Conservation (phyloP, 805 yeast genomes). For the Candida nemodendra region DNA sequence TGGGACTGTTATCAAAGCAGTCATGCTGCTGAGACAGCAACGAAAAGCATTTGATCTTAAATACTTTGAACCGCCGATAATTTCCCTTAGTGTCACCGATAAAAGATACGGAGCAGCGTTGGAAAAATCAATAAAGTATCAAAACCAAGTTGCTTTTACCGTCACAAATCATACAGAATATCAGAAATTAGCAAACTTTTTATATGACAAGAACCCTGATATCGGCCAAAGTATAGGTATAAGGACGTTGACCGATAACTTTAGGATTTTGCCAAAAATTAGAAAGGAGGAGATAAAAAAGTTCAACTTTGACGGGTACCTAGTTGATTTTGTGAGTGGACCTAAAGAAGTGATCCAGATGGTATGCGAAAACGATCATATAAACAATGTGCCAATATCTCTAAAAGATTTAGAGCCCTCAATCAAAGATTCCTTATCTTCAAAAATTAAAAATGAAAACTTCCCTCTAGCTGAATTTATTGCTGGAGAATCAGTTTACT, state of each 20-base stretch:
- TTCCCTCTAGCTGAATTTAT: slow-evolving; percentile 55
- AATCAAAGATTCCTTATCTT: slow-evolving; percentile 36
- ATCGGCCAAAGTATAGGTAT: slow-evolving; percentile 48
- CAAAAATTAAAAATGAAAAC: slow-evolving; percentile 38
- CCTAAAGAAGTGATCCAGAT: slow-evolving; percentile 69
- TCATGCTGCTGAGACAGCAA: slow-evolving; percentile 41
- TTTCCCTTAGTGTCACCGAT: slow-evolving; percentile 57
- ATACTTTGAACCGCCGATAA: slow-evolving; percentile 73
- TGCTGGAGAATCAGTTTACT: slow-evolving; percentile 54
- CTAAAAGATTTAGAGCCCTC: slow-evolving; percentile 40
- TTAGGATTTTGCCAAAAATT: slow-evolving; percentile 11
- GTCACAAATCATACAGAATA: slow-evolving; percentile 54
- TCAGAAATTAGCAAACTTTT: slow-evolving; percentile 38
- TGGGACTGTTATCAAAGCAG: slow-evolving; percentile 34
- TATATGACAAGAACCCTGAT: slow-evolving; percentile 37
- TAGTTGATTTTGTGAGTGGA: slow-evolving; percentile 70
- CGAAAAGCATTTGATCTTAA: slow-evolving; percentile 32
- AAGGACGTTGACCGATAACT: slow-evolving; percentile 40
- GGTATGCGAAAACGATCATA: slow-evolving; percentile 56
- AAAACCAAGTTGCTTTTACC: slow-evolving; percentile 62
- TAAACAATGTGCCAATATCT: slow-evolving; percentile 64
- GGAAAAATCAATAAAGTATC: slow-evolving; percentile 53
- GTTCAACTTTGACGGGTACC: slow-evolving; percentile 78
- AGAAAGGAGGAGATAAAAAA: slow-evolving; percentile 28
- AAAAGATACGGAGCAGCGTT: slow-evolving; percentile 51